Conservation (phyloP, 2,329 filamentous ascomycete genomes). For the Trichoderma aggressivum region DNA sequence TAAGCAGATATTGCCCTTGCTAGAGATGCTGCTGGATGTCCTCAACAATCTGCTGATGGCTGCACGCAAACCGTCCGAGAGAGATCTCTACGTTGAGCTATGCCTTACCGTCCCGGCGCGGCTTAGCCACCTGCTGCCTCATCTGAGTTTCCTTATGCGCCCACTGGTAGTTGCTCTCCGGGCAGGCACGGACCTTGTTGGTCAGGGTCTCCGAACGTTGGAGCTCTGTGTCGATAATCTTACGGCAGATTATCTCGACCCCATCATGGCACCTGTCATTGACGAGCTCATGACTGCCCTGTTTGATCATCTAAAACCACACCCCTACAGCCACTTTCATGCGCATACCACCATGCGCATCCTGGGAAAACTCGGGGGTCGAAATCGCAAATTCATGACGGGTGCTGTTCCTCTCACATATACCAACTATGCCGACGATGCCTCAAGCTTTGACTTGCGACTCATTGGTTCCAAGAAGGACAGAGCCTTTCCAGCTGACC, state of each 20-base stretch:
- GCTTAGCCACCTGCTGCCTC: constrained; percentile 88
- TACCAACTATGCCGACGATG: constrained; percentile 82
- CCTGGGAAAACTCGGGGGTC: constrained; percentile 89
- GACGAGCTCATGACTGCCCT: constrained; percentile 97
- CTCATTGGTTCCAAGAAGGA: constrained; percentile 88
- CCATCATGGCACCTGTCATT: constrained; percentile 98
- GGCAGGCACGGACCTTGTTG: constrained; percentile 88
- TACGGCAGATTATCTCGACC: constrained; percentile 95
- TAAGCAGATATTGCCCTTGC: constrained; percentile 91
- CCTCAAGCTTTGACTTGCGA: constrained; percentile 81
- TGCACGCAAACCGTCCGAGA: constrained; percentile 82
- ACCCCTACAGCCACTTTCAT: constrained; percentile 95
- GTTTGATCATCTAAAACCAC: constrained; percentile 90
- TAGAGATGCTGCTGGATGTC: constrained; percentile 97
- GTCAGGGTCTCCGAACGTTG: constrained; percentile 86
- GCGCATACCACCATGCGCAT: constrained; percentile 98
- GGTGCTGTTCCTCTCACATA: constrained; percentile 81
- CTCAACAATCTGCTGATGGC: constrained; percentile 92
- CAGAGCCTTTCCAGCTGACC: constrained; percentile 77
- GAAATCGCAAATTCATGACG: constrained; percentile 93
- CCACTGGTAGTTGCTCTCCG: constrained; percentile 93
- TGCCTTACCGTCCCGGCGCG: constrained; percentile 93
- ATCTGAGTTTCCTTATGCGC: constrained; percentile 94
- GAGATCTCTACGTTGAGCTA: constrained; percentile 94
- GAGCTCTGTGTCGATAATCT: constrained; percentile 98